phyloP scores from a whole-genome alignment of 129 eudicot species.

The Helichrysum umbraculigerum region DNA sequence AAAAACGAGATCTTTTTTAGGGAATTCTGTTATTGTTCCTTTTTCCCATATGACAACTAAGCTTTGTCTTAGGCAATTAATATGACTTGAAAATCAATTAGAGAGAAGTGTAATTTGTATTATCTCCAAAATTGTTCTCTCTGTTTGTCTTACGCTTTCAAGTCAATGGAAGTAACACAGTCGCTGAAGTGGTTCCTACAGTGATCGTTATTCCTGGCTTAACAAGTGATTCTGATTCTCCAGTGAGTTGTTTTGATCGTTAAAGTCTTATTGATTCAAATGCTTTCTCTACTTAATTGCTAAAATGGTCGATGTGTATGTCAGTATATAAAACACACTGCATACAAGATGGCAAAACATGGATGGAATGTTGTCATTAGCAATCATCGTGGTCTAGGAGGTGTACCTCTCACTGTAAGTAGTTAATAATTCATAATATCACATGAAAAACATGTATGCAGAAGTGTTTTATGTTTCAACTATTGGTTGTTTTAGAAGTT shows the following conservation, averaged over 20 bases:
- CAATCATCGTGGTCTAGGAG: constrained; percentile 94
- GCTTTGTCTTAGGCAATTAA: too few relatives aligned
- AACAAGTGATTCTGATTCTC: constrained; percentile 68
- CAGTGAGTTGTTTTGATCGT: constrained; percentile 45
- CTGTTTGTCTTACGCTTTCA: constrained; percentile 16
- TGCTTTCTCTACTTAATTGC: neutral
- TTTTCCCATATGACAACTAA: too few relatives aligned
- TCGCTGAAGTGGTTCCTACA: constrained; percentile 48
- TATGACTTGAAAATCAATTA: too few relatives aligned
- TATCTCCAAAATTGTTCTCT: neutral
- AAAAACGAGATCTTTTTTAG: too few relatives aligned
- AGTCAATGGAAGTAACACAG: constrained; percentile 40
- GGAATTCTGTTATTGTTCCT: too few relatives aligned
- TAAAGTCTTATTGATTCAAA: neutral
- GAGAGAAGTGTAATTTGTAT: neutral
- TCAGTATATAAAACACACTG: constrained; percentile 74
- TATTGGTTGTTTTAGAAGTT: neutral
- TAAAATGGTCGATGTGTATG: constrained; percentile 12
- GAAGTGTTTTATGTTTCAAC: neutral
- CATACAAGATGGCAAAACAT: constrained; percentile 58
- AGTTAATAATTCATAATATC: too few relatives aligned
- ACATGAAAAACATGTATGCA: too few relatives aligned
- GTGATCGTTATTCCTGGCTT: constrained; percentile 81
- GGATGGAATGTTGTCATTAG: constrained; percentile 83
- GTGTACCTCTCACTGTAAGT: constrained; percentile 76